Conservation (phyloP, 2,329 filamentous ascomycete genomes). For the Penicillium sp. region DNA sequence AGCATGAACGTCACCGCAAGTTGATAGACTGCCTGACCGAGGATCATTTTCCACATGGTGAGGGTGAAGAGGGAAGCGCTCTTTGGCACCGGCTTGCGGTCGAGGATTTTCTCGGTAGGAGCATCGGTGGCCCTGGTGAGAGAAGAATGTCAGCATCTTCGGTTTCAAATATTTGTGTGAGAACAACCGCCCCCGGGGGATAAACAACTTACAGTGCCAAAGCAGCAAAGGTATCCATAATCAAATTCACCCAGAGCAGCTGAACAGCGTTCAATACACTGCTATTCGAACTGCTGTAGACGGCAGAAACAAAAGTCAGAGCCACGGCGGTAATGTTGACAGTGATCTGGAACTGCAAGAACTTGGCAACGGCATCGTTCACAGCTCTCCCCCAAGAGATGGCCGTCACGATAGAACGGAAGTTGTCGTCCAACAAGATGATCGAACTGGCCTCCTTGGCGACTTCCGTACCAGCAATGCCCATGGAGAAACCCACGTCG, state of each 20-base stretch:
- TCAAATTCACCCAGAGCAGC: slow-evolving; percentile 91
- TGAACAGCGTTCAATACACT: slow-evolving; percentile 85
- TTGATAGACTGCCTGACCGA: slow-evolving; percentile 87
- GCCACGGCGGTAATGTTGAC: slow-evolving; percentile 90
- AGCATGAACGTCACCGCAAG: slow-evolving; percentile 71
- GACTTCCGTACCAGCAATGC: slow-evolving; percentile 60
- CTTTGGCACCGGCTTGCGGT: slow-evolving; percentile 73
- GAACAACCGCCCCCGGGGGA: background rate
- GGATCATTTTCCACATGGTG: slow-evolving; percentile 99
- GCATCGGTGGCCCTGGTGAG: slow-evolving; percentile 65
- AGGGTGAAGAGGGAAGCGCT: slow-evolving; percentile 71
- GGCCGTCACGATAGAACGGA: slow-evolving; percentile 59
- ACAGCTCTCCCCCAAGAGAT: slow-evolving; percentile 64
- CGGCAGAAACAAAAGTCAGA: slow-evolving; percentile 80
- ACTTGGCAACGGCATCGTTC: slow-evolving; percentile 63
- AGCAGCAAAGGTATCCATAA: slow-evolving; percentile 94
- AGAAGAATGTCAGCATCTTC: background rate
- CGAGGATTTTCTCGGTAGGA: slow-evolving; percentile 71
- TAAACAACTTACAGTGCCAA: slow-evolving; percentile 56
- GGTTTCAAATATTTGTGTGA: background rate
- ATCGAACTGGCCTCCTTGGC: slow-evolving; percentile 65
- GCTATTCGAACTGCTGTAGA: slow-evolving; percentile 60
- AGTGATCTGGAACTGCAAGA: slow-evolving; percentile 60
- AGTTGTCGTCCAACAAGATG: slow-evolving; percentile 62
- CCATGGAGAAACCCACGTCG: slow-evolving; percentile 65